Conservation (phyloP, 2,329 filamentous ascomycete genomes). For the Fusarium anthophilum region DNA sequence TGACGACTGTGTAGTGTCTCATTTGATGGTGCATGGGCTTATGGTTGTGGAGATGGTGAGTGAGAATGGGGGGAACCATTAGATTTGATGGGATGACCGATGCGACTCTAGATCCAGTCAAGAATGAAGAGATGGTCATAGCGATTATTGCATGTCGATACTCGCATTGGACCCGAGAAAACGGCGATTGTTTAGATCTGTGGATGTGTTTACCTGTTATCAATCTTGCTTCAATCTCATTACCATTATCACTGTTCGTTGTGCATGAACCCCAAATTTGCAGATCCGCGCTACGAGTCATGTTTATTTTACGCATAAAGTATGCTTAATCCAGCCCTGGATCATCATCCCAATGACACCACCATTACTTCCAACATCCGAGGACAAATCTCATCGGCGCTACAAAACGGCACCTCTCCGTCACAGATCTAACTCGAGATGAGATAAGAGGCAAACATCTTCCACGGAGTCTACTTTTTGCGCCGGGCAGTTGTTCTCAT, state of each 20-base stretch:
- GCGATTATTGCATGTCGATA: too few species aligned
- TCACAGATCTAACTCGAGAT: not conserved
- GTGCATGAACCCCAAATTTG: not conserved
- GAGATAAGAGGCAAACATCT: not conserved
- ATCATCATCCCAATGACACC: not conserved
- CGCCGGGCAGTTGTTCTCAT: not conserved
- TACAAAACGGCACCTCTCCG: not conserved
- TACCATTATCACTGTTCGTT: not conserved
- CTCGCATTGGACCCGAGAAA: not conserved
- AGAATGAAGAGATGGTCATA: not conserved
- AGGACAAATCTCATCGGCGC: not conserved
- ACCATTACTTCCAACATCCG: not conserved
- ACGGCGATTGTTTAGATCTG: not conserved
- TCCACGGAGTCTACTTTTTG: conserved; percentile 25
- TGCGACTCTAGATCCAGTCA: not conserved
- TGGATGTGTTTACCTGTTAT: not conserved
- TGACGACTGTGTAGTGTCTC: not conserved
- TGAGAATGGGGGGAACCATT: not conserved
- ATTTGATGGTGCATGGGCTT: conserved; percentile 6
- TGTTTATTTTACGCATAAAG: not conserved
- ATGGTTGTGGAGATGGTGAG: conserved; percentile 10
- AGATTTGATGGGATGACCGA: not conserved
- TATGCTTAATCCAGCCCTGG: not conserved
- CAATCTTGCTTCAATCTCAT: not conserved
- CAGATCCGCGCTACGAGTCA: not conserved